phyloP scores from a whole-genome alignment of 805 yeast species.

The Clavispora asparagi region DNA sequence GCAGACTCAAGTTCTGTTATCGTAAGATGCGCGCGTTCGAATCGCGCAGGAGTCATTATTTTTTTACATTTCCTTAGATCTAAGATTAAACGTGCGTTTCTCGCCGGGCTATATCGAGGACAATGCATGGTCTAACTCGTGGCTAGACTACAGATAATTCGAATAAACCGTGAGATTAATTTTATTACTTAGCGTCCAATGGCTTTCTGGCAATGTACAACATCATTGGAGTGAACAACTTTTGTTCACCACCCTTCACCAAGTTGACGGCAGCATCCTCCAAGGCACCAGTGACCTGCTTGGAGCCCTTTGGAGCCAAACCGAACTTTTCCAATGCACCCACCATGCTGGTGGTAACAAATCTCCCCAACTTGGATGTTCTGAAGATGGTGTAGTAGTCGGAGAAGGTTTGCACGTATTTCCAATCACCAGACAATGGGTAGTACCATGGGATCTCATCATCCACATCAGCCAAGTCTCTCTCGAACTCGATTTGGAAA shows the following conservation, averaged over 20 bases:
- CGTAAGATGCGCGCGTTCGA: conserved; percentile 21
- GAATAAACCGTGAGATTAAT: not conserved
- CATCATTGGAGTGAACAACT: conserved; percentile 97
- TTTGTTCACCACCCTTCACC: conserved; percentile 86
- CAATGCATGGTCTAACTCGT: too few relatives aligned
- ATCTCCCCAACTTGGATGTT: conserved; percentile 84
- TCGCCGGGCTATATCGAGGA: too few relatives aligned
- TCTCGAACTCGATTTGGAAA: conserved; percentile 68
- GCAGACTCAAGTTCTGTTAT: conserved; percentile 19
- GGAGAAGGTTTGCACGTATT: conserved; percentile 69
- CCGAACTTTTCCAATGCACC: conserved; percentile 80
- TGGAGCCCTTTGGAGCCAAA: conserved; percentile 85
- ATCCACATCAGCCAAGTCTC: conserved; percentile 76
- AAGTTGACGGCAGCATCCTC: conserved; percentile 96
- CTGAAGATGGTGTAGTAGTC: conserved; percentile 84
- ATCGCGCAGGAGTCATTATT: conserved; percentile 18
- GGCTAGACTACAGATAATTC: not conserved
- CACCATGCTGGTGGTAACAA: conserved; percentile 73
- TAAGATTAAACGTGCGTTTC: not conserved
- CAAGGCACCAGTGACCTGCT: conserved; percentile 83
- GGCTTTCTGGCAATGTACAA: conserved; percentile 88
- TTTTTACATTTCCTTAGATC: conserved; percentile 1
- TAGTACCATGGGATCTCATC: conserved; percentile 96
- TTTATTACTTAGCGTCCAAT: conserved; percentile 12
- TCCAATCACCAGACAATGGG: conserved; percentile 93